phyloP scores from a whole-genome alignment of 345 rosid genomes.

The Dipteronia sinensis region DNA sequence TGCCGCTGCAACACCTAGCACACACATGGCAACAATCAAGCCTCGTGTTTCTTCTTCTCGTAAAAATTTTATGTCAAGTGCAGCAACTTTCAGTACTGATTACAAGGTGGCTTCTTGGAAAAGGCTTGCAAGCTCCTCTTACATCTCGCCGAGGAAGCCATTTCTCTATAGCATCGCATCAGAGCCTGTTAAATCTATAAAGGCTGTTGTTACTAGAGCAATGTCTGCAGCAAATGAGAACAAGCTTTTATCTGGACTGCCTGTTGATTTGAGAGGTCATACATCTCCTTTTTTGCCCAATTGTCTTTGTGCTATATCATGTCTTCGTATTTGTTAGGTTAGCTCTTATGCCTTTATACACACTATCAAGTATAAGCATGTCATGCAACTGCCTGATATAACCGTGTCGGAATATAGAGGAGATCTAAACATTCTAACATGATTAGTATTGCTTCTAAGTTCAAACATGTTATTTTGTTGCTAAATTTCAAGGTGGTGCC shows the following conservation, averaged over 20 bases:
- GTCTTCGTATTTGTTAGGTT: not conserved
- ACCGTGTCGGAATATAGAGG: not conserved
- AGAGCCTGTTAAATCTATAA: conserved; percentile 22
- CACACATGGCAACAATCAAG: conserved; percentile 38
- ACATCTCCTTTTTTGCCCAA: not conserved
- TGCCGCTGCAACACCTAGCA: conserved; percentile 32
- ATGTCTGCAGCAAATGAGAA: conserved; percentile 33
- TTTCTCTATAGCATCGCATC: conserved; percentile 26
- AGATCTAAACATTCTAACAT: not conserved
- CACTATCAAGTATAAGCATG: not conserved
- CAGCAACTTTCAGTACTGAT: conserved; percentile 23
- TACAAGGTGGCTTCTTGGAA: conserved; percentile 34
- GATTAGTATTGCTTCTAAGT: no score
- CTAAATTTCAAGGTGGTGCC: no score
- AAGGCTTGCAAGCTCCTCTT: conserved; percentile 41
- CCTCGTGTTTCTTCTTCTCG: conserved; percentile 33
- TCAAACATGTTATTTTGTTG: no score
- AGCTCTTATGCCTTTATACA: not conserved
- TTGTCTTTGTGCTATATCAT: conserved; percentile 5
- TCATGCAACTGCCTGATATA: not conserved
- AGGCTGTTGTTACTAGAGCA: conserved; percentile 38
- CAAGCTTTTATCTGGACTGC: conserved; percentile 49
- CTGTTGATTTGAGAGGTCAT: conserved; percentile 58
- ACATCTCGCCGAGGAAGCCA: conserved; percentile 36
- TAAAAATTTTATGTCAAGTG: conserved; percentile 16